Evolutionary conservation across 2,329 filamentous ascomycete species (phyloP).

Genomic region (Colletotrichum simmondsii): DNA sequence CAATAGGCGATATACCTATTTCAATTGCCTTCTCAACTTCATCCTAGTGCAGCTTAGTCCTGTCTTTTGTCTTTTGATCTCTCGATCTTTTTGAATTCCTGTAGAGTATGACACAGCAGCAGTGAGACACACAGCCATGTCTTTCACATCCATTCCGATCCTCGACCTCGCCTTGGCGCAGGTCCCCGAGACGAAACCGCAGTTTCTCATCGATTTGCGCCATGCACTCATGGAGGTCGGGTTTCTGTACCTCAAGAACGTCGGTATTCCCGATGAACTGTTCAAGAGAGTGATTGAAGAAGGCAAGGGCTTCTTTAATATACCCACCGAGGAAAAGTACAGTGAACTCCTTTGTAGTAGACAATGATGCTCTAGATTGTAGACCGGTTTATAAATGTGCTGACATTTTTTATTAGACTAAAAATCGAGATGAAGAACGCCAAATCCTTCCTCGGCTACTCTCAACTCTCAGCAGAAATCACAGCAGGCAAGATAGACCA

Average conservation of each 20-base stretch:
- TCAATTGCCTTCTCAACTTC: too few species aligned
- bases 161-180: slow-evolving; percentile 78
- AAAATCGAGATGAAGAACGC: slow-evolving; percentile 81
- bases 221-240: slow-evolving; percentile 87
- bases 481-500: slow-evolving; percentile 83
- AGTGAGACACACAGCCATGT: slow-evolving; percentile 54
- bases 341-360: slow-evolving; percentile 12
- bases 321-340: slow-evolving; percentile 80
- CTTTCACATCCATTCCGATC: slow-evolving; percentile 81
- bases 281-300: slow-evolving; percentile 73
- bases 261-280: slow-evolving; percentile 75
- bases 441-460: slow-evolving; percentile 77
- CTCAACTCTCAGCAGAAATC: slow-evolving; percentile 72
- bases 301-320: slow-evolving; percentile 80
- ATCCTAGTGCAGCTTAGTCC: not conserved
- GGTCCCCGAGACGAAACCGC: slow-evolving; percentile 73
- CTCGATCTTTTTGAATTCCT: not conserved
- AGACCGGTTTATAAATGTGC: not conserved
- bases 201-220: slow-evolving; percentile 77
- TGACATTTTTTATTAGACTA: slow-evolving; percentile 51
- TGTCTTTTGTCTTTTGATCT: not conserved
- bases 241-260: slow-evolving; percentile 86
- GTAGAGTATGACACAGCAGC: not conserved
- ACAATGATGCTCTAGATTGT: not conserved
- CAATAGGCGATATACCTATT: too few species aligned